phyloP scores from a whole-genome alignment of 345 rosid genomes.

The Eucalyptus curtisii region DNA sequence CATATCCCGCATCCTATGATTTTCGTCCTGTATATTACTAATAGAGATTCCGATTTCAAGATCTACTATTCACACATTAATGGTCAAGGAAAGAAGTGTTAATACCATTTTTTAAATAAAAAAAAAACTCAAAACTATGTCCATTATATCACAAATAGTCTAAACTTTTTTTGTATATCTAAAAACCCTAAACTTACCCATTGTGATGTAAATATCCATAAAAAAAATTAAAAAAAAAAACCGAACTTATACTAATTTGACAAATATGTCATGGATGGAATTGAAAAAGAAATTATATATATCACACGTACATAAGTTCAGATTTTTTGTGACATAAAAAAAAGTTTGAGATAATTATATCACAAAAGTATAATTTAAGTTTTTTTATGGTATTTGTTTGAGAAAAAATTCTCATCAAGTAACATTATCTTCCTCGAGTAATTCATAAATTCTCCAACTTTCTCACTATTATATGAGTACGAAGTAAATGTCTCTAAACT shows the following conservation, averaged over 20 bases:
- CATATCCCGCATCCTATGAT: not conserved
- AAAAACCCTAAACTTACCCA: too few relatives aligned
- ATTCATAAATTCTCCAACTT: not conserved
- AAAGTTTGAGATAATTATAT: too few relatives aligned
- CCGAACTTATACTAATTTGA: too few relatives aligned
- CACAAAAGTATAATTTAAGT: too few relatives aligned
- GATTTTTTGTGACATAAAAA: too few relatives aligned
- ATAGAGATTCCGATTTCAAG: not conserved
- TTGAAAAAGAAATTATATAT: too few relatives aligned
- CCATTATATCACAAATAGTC: too few relatives aligned
- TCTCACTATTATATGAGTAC: not conserved
- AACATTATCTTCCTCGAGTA: not conserved
- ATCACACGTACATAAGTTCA: too few relatives aligned
- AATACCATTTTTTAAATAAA: too few relatives aligned
- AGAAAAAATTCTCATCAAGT: not conserved
- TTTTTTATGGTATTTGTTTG: too few relatives aligned
- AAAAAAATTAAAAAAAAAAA: rapidly evolving
- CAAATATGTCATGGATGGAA: rapidly evolving
- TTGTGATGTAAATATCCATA: too few relatives aligned
- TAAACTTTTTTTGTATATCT: rapidly evolving
- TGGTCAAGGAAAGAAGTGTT: not conserved
- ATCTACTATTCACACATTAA: not conserved
- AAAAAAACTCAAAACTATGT: too few relatives aligned
- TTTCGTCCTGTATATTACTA: not conserved
- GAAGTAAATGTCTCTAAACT: not conserved